phyloP scores from a whole-genome alignment of 371 early-diverging fungal species.

The Mortierella sp. region DNA sequence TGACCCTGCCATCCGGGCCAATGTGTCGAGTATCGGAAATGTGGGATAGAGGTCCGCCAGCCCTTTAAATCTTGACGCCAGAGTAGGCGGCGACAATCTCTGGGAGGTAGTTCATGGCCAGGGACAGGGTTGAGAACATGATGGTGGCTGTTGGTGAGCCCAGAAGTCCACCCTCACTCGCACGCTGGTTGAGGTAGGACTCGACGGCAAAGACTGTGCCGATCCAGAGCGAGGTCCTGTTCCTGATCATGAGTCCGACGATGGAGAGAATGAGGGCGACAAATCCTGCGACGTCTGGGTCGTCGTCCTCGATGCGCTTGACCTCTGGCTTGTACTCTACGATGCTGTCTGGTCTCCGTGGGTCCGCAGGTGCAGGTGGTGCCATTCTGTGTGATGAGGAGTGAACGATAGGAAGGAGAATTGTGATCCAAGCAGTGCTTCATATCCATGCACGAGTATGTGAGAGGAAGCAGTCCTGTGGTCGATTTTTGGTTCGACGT shows the following conservation, averaged over 20 bases:
- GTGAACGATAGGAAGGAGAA: background rate
- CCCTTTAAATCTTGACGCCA: conserved; percentile 21
- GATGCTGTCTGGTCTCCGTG: conserved; percentile 40
- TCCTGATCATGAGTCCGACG: conserved; percentile 52
- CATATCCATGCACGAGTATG: no score
- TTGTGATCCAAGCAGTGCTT: no score
- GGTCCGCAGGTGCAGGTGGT: conserved; percentile 29
- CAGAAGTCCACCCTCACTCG: conserved; percentile 48
- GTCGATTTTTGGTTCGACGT: background rate
- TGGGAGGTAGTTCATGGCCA: conserved; percentile 52
- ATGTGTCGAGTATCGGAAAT: no score
- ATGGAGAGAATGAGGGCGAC: conserved; percentile 44
- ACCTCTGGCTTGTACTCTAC: conserved; percentile 54
- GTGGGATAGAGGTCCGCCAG: no score
- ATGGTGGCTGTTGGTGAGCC: conserved; percentile 47
- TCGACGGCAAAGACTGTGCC: conserved; percentile 51
- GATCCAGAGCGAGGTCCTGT: conserved; percentile 43
- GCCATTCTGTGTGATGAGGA: background rate
- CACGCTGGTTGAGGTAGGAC: conserved; percentile 50
- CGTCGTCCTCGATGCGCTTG: conserved; percentile 51
- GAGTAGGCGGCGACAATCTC: conserved; percentile 36
- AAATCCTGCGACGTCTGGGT: conserved; percentile 54
- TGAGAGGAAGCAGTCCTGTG: conserved; percentile 3
- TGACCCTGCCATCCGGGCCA: no score
- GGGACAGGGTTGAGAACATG: conserved; percentile 37